Evolutionary conservation across 257 asterid genomes (phyloP), one percentile per base, ranked within the genome.

Genomic region (Solanum medicagineum): DNA sequence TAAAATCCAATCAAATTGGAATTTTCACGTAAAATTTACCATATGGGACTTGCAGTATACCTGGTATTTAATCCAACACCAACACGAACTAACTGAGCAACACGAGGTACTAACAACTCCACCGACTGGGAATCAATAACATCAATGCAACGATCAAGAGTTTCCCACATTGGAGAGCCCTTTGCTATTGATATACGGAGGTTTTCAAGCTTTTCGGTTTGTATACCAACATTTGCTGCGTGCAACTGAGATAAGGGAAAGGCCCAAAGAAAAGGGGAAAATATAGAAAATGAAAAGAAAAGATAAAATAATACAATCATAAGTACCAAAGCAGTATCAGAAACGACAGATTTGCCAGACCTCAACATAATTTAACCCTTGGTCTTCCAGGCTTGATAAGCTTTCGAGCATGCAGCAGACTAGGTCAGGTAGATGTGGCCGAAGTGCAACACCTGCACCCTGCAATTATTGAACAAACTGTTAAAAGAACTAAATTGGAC

Each of bases 111-210:
- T 92, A 96, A 88, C 83, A 88, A 86, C 77, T 95, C 99, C 32
- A 96, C 92, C 26, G 98, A 94, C 65, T 84, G 90, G 81, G 94
- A 89, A 93, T 96, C 99, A 70, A 94, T 93, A 20, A 93, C 94
- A 84, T 95, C 98, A 70, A 96, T 92, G 89, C 99, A 96, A 87
- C 95, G 87, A 81, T 96, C 98, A 87, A 96, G 97, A 89, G 98
- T 94, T 94, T 94, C 98, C 99, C 99, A 96, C 99, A 96, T 96
- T 83, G 97, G 98, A 87, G 99, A 96, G 83, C 98, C 93, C 88
- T 87, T 94, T 85, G 99, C 98, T 14, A 95, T 95, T 83, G 99
- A 96, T 83, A 96, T 92, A 57, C 98, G 93, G 91, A 96, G 87
- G 90, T 92, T 94, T 47, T 96, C 99, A 54, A 96, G 96, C 90